Evolutionary conservation across 768 basidiomycete species (phyloP), one percentile per base, ranked within the genome.

Genomic region (Auriculariales sp.): DNA sequence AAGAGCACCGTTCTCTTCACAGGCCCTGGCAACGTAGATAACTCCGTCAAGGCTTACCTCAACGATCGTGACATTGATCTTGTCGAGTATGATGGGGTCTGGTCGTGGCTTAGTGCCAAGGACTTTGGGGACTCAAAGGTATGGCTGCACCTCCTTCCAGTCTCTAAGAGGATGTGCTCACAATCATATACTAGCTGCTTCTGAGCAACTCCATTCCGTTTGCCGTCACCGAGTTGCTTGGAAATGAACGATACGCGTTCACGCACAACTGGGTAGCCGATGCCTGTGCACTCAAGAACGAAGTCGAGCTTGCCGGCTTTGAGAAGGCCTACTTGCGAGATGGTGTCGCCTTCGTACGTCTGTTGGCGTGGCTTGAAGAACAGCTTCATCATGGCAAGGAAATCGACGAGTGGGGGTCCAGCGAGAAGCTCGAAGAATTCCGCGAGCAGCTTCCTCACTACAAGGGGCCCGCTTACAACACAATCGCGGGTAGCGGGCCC

Each of bases 391-490:
- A 82, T 52, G 83, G 83, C 46, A 85, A 84, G 59, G 75, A 82
- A 52, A 82, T 98, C 55, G 85, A 84, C 4, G 94, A 98, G 65
- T 95, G 84, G 69, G 88, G 93, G 60, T 92, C 93, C 11, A 87
- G 79, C 1, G 87, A 81, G 62, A 77, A 86, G 48, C 67, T 95
- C 50, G 83, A 80, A 0, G 80, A 85, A 64, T 87, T 77, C 62
- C 72, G 90, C 53, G 69, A 76, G 58, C 72, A 78, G 58, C 71
- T 75, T 56, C 80, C 81, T 64, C 67, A 83, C 55, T 89, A 81
- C 60, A 79, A 79, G 77, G 87, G 88, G 4, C 77, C 87, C 15
- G 89, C 89, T 4, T 92, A 92, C 55, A 84, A 87, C 64, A 87
- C 81, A 49, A 94, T 97, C 53, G 87, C 83, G 22, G 94, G 87